Evolutionary conservation across 495 filamentous ascomycete species (phyloP), one percentile per base, ranked within the genome.

Genomic region (Aspergillus coremiiformis): DNA sequence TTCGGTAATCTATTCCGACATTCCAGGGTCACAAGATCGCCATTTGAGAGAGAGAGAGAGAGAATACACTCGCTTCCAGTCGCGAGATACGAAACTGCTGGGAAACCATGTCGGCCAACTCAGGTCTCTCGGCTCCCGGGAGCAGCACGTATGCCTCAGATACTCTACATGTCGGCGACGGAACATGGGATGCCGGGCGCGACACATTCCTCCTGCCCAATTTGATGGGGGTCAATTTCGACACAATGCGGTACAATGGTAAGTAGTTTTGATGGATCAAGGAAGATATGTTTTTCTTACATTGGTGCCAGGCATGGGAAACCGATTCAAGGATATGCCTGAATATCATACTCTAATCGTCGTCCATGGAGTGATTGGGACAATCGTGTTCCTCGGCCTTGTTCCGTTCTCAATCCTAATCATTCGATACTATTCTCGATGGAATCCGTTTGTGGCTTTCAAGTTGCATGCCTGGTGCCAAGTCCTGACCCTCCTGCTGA

Each of bases 231-330:
- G 64, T 94, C 14, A 95, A 96, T 67, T 90, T 91, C 68, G 89
- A 85, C 47, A 96, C 90, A n/a, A 95, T 90, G 85, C 82, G 78
- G 68, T 95, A 94, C 70, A 96, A 96, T 82, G 90, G 90, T 93
- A 70, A 60, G 80, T 64, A 8, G 17, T 17, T 49, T n/a, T 9
- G 29, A 23, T 35, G 9, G 4, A 29, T 47, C 20, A 17, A n/a
- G 32, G 32, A 35, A 24, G 5, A 23, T n/a, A n/a, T 19, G 51
- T 23, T 5, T 14, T 39, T 29, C 30, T 42, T 49, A 54, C 44
- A 55, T 46, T 46, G 17, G 11, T 52, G 30, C n/a, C 49, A 93
- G 90, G 90, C 55, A 95, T 95, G 90, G 90, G 84, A 44, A 95
- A 94, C 61, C 82, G 90, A 48, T 96, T 96, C 64, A 74, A 80